These are phyloP conservation scores for Phyllosticta citrichinensis DNA, from an alignment of 2,329 filamentous ascomycete species.

Conservation along the genomic window DNA sequence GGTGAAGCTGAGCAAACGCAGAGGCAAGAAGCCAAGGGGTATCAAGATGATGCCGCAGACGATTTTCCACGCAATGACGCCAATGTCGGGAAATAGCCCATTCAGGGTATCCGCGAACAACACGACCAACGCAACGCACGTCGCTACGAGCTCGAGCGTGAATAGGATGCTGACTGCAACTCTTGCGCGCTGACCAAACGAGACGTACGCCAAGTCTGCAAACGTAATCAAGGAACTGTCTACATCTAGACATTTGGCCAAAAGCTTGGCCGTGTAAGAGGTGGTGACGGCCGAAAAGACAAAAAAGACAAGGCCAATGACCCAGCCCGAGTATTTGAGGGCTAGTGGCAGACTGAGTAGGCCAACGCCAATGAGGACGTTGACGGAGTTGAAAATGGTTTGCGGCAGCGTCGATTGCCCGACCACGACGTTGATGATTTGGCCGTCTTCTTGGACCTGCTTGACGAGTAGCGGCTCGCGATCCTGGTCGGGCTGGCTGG, in stretches of 20 bases:
- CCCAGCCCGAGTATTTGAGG: constrained; percentile 78
- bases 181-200: constrained; percentile 74
- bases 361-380: constrained; percentile 83
- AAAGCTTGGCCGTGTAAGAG: constrained; percentile 72
- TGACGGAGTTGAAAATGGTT: constrained; percentile 93
- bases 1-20: constrained; percentile 77
- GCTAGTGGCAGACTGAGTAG: constrained; percentile 82
- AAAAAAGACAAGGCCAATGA: constrained; percentile 69
- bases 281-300: constrained; percentile 66
- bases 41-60: constrained; percentile 69
- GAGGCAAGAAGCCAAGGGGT: constrained; percentile 73
- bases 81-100: constrained; percentile 62
- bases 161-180: constrained; percentile 78
- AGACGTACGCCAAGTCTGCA: constrained; percentile 84
- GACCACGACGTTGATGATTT: constrained; percentile 73
- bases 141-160: constrained; percentile 74
- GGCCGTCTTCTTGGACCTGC: constrained; percentile 74
- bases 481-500: constrained; percentile 34
- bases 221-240: constrained; percentile 84
- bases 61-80: constrained; percentile 69
- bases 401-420: constrained; percentile 93
- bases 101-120: constrained; percentile 92
- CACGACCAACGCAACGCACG: constrained; percentile 80
- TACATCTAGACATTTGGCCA: constrained; percentile 81
- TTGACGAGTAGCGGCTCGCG: constrained; percentile 74